Evolutionary conservation across 176 grass and related monocot species (phyloP).

Genomic region (Juncus effusus): DNA sequence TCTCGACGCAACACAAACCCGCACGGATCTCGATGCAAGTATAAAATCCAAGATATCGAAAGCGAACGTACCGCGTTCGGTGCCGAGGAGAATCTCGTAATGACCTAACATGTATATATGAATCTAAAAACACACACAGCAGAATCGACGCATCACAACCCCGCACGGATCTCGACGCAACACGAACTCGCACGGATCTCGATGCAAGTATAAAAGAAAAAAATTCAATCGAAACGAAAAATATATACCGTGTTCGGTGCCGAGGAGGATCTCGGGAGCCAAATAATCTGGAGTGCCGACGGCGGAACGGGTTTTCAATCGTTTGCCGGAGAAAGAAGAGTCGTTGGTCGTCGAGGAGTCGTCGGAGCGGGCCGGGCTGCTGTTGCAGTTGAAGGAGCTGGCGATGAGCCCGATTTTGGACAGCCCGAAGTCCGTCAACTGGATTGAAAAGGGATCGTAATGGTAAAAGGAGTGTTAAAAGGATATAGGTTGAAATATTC

Average conservation of each 20-base stretch:
- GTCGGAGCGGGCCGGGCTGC: not conserved
- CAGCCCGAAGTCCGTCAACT: conserved; percentile 48
- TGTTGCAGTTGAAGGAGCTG: conserved; percentile 31
- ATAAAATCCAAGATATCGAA: too few species aligned
- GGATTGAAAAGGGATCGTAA: not conserved
- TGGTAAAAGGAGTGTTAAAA: not conserved
- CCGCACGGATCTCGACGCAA: too few species aligned
- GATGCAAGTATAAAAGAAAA: too few species aligned
- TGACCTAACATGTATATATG: too few species aligned
- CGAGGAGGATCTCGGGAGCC: conserved; percentile 46
- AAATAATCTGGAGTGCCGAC: conserved; percentile 46
- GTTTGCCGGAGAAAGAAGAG: not conserved
- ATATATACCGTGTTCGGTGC: conserved; percentile 35
- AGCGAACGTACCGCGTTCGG: conserved; percentile 27
- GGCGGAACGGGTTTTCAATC: conserved; percentile 20
- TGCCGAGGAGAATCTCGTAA: too few species aligned
- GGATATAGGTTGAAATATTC: not conserved
- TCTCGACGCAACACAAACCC: too few species aligned
- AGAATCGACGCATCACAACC: too few species aligned
- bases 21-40: too few species aligned
- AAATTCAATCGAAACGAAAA: not conserved
- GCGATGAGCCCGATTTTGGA: conserved; percentile 42
- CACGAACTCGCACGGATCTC: too few species aligned
- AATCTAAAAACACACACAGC: too few species aligned
- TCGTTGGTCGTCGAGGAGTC: not conserved